Evolutionary conservation across 1,139 yeast genomes (phyloP).

Genomic region (Arxiozyma bovina): DNA sequence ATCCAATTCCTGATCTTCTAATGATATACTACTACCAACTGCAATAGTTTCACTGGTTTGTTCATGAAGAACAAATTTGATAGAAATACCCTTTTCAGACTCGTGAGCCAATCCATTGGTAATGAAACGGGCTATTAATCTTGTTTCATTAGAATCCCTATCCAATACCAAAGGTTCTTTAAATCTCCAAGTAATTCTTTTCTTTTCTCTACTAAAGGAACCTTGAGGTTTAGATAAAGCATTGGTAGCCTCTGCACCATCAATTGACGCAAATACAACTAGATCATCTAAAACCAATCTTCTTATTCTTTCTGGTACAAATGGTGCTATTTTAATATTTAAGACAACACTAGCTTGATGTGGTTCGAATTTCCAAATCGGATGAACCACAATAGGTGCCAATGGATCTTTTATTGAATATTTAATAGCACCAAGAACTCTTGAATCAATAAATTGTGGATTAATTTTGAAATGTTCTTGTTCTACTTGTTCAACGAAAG

Average conservation of each 20-base stretch:
- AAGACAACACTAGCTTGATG: slow-evolving; percentile 80
- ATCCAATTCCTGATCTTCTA: slow-evolving; percentile 29
- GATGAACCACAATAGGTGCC: slow-evolving; percentile 66
- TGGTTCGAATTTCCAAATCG: slow-evolving; percentile 82
- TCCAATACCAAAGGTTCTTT: slow-evolving; percentile 37
- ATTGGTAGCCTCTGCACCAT: slow-evolving; percentile 43
- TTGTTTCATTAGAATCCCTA: slow-evolving; percentile 39
- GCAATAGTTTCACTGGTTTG: slow-evolving; percentile 16
- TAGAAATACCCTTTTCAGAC: slow-evolving; percentile 61
- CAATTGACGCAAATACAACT: slow-evolving; percentile 57
- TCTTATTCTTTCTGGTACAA: slow-evolving; percentile 39
- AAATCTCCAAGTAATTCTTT: slow-evolving; percentile 79
- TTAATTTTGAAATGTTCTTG: slow-evolving; percentile 29
- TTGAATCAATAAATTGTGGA: slow-evolving; percentile 37
- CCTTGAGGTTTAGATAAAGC: slow-evolving; percentile 91
- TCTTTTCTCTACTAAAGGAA: slow-evolving; percentile 73
- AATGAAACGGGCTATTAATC: slow-evolving; percentile 62
- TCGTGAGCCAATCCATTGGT: slow-evolving; percentile 56
- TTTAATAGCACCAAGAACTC: slow-evolving; percentile 68
- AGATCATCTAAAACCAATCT: slow-evolving; percentile 48
- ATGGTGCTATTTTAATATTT: slow-evolving; percentile 40
- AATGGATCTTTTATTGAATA: slow-evolving; percentile 45
- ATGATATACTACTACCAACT: slow-evolving; percentile 28
- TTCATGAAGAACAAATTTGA: slow-evolving; percentile 45
- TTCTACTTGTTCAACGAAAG: slow-evolving; percentile 32